Evolutionary conservation across 106 monocot genomes (phyloP).

Genomic region (Apostasia shenzhenica): DNA sequence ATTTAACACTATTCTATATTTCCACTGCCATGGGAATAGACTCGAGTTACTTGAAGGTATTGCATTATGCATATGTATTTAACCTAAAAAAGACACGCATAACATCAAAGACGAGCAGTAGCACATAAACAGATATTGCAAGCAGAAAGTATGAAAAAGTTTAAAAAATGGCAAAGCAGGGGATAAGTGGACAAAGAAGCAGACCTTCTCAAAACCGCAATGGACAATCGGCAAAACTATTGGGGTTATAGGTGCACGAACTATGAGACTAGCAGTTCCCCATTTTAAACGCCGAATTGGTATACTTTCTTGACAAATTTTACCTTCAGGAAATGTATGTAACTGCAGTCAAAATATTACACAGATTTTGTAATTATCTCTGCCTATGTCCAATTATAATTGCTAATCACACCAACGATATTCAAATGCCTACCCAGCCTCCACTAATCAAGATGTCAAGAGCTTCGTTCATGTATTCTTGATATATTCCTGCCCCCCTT

Average conservation of each 20-base stretch:
- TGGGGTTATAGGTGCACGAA: conserved; percentile 70
- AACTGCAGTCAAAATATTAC: conserved; percentile 28
- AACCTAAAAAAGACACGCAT: too few relatives aligned
- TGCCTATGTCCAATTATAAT: too few relatives aligned
- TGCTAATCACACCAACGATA: background rate
- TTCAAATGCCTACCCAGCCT: conserved; percentile 66
- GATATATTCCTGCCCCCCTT: conserved; percentile 94
- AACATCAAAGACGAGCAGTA: too few relatives aligned
- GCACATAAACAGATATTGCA: too few relatives aligned
- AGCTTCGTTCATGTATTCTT: conserved; percentile 87
- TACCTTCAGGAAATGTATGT: conserved; percentile 99
- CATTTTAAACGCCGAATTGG: conserved; percentile 87
- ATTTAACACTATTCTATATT: too few relatives aligned
- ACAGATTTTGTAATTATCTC: too few relatives aligned
- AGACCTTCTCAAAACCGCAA: conserved; percentile 90
- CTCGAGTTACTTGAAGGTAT: too few relatives aligned
- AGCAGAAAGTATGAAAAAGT: too few relatives aligned
- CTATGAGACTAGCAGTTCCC: conserved; percentile 99
- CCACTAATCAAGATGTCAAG: conserved; percentile 66
- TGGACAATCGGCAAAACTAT: conserved; percentile 86
- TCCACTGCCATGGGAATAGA: too few relatives aligned
- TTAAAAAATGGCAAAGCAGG: too few relatives aligned
- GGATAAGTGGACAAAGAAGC: background rate
- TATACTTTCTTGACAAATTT: conserved; percentile 58
- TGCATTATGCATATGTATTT: too few relatives aligned